Evolutionary conservation across 345 rosid genomes (phyloP).

Genomic region (Hevea brasiliensis): DNA sequence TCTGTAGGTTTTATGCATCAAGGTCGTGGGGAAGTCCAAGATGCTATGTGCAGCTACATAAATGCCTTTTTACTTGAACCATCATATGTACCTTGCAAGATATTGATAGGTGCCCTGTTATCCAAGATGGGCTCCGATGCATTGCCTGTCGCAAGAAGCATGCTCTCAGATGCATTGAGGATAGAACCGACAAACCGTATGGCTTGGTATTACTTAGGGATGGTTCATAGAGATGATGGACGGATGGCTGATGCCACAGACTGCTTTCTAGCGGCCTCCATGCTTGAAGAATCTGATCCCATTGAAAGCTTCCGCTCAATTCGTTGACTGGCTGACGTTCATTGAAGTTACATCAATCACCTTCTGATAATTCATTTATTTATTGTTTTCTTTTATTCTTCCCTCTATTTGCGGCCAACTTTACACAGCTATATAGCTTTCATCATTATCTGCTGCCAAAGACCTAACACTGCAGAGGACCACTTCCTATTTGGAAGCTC

Average conservation of each 20-base stretch:
- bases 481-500: not conserved
- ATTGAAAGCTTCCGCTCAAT: conserved; percentile 77
- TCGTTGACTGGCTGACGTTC: conserved; percentile 28
- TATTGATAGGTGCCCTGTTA: conserved; percentile 57
- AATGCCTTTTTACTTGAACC: conserved; percentile 64
- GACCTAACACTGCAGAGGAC: not conserved
- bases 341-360: conserved; percentile 21
- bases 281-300: conserved; percentile 94
- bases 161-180: conserved; percentile 85
- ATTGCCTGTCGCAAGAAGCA: conserved; percentile 79
- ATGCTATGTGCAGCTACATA: conserved; percentile 52
- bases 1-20: conserved; percentile 64
- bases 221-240: conserved; percentile 74
- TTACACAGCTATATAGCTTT: too few relatives aligned
- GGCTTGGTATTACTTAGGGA: conserved; percentile 91
- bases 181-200: conserved; percentile 76
- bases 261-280: conserved; percentile 91
- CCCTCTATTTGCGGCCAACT: not conserved
- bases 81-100: conserved; percentile 61
- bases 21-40: conserved; percentile 57
- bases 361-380: not conserved
- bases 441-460: too few relatives aligned
- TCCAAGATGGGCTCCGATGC: conserved; percentile 52
- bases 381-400: too few relatives aligned
- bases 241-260: conserved; percentile 85